These are phyloP conservation scores for Hypoxylon sp. DNA, from an alignment of 2,329 filamentous ascomycete species.

Conservation along the genomic window DNA sequence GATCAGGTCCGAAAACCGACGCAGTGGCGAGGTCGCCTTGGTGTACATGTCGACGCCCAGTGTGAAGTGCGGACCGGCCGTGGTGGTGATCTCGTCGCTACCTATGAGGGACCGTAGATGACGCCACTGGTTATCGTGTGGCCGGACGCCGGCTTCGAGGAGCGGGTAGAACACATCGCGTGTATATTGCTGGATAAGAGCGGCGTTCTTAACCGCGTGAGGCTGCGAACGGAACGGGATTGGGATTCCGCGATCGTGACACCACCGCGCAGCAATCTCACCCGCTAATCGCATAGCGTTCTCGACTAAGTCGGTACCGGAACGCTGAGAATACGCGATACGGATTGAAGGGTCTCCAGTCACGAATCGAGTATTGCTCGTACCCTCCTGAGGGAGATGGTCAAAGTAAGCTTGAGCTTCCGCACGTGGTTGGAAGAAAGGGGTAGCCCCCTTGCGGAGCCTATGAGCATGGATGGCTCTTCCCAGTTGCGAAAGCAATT, in stretches of 20 bases:
- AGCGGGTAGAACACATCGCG: constrained; percentile 55
- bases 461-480: constrained; percentile 58
- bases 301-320: constrained; percentile 56
- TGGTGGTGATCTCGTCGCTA: constrained; percentile 63
- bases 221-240: constrained; percentile 68
- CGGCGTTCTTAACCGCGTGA: constrained; percentile 54
- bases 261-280: constrained; percentile 72
- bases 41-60: constrained; percentile 71
- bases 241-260: constrained; percentile 66
- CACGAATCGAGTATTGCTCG: constrained; percentile 50
- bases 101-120: constrained; percentile 59
- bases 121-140: constrained; percentile 49
- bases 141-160: constrained; percentile 52
- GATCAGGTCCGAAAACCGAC: constrained; percentile 71
- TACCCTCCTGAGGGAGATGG: constrained; percentile 44
- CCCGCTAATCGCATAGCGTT: constrained; percentile 71
- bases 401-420: constrained; percentile 59
- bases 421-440: constrained; percentile 59
- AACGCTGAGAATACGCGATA: constrained; percentile 50
- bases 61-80: constrained; percentile 66
- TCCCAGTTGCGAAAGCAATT: constrained; percentile 61
- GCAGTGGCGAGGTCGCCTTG: constrained; percentile 74
- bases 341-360: constrained; percentile 64
- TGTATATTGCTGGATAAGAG: constrained; percentile 54
- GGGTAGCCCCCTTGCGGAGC: constrained; percentile 62